These are phyloP conservation scores for Aegle marmelos DNA, from an alignment of 345 rosid genomes.

Conservation along the genomic window DNA sequence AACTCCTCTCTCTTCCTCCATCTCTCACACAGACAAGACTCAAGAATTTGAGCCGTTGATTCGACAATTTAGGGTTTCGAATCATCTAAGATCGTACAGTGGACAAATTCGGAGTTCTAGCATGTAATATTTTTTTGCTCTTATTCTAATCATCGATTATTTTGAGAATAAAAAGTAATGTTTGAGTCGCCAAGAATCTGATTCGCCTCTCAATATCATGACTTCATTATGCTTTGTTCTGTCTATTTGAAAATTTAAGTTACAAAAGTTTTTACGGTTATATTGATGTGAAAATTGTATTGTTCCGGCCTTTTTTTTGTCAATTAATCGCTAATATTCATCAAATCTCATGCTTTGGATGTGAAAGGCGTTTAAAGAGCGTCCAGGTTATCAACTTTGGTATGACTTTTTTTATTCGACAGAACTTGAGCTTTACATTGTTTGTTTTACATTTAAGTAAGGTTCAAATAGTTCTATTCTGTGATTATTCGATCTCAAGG, in stretches of 20 bases:
- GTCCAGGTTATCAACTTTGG: not conserved
- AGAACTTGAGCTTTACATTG: not conserved
- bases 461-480: not conserved
- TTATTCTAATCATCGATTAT: not conserved
- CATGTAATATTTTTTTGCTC: not conserved
- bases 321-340: not conserved
- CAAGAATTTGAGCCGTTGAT: not conserved
- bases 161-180: not conserved
- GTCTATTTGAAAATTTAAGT: not conserved
- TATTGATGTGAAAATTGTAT: not conserved
- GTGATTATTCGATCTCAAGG: not conserved
- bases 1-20: not conserved
- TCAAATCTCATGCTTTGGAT: not conserved
- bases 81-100: not conserved
- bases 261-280: not conserved
- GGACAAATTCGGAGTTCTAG: not conserved
- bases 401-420: not conserved
- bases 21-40: not conserved
- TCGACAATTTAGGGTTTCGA: not conserved
- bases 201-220: not conserved
- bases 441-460: not conserved
- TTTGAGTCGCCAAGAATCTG: not conserved
- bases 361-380: not conserved
- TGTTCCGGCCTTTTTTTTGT: not conserved
- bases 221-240: not conserved